Base-by-base conservation (phyloP, 2,329 filamentous ascomycete species). In the Pseudogymnoascus sp. region DNA sequence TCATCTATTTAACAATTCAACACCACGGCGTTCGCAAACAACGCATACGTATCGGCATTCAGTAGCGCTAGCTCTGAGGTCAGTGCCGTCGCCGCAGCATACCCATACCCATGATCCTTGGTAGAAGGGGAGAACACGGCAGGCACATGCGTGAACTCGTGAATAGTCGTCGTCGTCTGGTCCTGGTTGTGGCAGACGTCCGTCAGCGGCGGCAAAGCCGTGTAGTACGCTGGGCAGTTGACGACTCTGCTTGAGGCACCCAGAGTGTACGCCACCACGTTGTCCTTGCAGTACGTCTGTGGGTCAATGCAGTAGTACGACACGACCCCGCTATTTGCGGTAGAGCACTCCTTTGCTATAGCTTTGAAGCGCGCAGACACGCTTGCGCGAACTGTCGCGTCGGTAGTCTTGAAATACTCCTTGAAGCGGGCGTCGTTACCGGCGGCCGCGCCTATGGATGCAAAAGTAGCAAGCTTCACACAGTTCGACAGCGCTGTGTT, bases 111-210 rank as follows among this genome's bases (percentile, higher is more conserved):
- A 61, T 81, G 75, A 69, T 89, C 87, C 1, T 79, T 72, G 1
- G 86, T 88, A 7, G 84, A 83, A 62, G 83, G 83, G 65, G 66
- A 71, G 64, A 75, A 80, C 11, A 81, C 77, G 74, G 75, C 78
- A 70, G 80, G 74, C n/a, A 81, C 78, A 70, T 89, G 87, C 7
- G 86, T 88, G 67, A 80, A 77, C 77, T 90, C 87, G 69, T 90
- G 87, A 12, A 90, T 72, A 33, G 80, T 80, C 12, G 86, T 88
- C 9, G 81, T 86, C 2, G 83, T 83, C 75, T 87, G 83, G 70
- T 88, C 87, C 74, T 89, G 86, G 2, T 69, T 80, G 70, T 88
- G 84, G 76, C 87, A 90, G 1, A 71, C 74, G 7, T 67, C 68
- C 7, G 80, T 75, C 31, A 83, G 63, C 1, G 78, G 76, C 0